phyloP scores from a whole-genome alignment of 2,329 filamentous ascomycete species.

The Aschersonia sp. region DNA sequence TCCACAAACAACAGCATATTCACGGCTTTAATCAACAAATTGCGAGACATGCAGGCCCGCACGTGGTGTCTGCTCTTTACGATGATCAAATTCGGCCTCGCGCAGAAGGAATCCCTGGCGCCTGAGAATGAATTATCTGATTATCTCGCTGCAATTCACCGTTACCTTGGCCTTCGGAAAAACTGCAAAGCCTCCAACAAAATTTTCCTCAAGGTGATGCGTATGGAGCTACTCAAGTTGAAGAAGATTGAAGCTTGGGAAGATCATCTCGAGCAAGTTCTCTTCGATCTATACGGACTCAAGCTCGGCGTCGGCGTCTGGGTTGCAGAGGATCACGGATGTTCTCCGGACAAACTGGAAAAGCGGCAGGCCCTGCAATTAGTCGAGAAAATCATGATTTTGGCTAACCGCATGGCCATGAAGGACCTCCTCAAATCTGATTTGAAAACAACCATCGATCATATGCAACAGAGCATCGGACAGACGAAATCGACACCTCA shows the following conservation, averaged over 20 bases:
- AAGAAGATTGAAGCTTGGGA: slow-evolving; percentile 71
- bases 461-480: slow-evolving; percentile 79
- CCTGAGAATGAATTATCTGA: slow-evolving; percentile 63
- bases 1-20: slow-evolving; percentile 43
- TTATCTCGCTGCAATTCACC: slow-evolving; percentile 69
- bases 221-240: slow-evolving; percentile 67
- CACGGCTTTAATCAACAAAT: slow-evolving; percentile 41
- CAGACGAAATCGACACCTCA: slow-evolving; percentile 64
- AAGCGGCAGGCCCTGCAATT: slow-evolving; percentile 67
- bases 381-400: slow-evolving; percentile 68
- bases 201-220: slow-evolving; percentile 78
- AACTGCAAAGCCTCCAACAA: slow-evolving; percentile 79
- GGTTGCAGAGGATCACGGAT: slow-evolving; percentile 66
- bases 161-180: slow-evolving; percentile 68
- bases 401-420: slow-evolving; percentile 73
- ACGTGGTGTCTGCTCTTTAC: slow-evolving; percentile 81
- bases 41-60: slow-evolving; percentile 78
- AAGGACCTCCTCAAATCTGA: slow-evolving; percentile 89
- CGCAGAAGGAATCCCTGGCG: slow-evolving; percentile 43
- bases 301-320: slow-evolving; percentile 57
- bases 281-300: slow-evolving; percentile 71
- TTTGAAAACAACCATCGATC: slow-evolving; percentile 78
- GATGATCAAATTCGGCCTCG: slow-evolving; percentile 63
- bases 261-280: slow-evolving; percentile 70
- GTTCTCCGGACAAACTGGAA: slow-evolving; percentile 63